phyloP scores from a whole-genome alignment of 129 eudicot genomes.

The Centrapalus pauciflorus region DNA sequence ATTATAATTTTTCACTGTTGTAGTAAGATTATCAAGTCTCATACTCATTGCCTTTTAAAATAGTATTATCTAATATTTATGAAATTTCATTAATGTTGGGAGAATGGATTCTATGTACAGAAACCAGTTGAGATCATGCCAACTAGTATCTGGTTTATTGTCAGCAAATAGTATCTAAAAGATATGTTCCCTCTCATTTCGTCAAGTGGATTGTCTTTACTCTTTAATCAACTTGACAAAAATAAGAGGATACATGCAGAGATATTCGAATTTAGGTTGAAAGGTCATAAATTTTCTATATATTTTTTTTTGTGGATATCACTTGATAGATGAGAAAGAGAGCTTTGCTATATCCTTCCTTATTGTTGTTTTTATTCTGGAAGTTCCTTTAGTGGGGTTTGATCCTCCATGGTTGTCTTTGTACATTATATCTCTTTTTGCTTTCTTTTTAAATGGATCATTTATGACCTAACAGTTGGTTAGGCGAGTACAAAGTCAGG shows the following conservation, averaged over 20 bases:
- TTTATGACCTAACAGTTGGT: conserved; percentile 53
- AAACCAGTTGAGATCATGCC: neutral
- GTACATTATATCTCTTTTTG: neutral
- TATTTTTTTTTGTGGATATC: neutral
- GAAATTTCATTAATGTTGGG: neutral
- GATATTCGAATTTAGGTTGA: neutral
- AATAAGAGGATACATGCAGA: neutral
- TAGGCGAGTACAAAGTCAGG: conserved; percentile 70
- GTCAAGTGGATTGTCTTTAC: too few relatives aligned
- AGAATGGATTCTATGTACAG: neutral
- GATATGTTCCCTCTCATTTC: neutral
- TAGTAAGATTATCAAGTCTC: neutral
- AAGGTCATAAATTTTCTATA: neutral
- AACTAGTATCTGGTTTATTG: neutral
- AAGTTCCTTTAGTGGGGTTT: neutral
- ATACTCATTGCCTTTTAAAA: too few relatives aligned
- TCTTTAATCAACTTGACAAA: neutral
- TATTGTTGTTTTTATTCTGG: neutral
- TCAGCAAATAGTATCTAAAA: neutral
- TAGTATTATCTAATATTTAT: too few relatives aligned
- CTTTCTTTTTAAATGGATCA: conserved; percentile 6
- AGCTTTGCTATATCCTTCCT: neutral
- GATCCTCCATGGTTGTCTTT: neutral
- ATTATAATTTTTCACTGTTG: neutral
- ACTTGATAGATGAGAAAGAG: neutral